These are phyloP conservation scores for Sarcomyxa edulis DNA, from an alignment of 768 basidiomycete genomes.

Conservation along the genomic window DNA sequence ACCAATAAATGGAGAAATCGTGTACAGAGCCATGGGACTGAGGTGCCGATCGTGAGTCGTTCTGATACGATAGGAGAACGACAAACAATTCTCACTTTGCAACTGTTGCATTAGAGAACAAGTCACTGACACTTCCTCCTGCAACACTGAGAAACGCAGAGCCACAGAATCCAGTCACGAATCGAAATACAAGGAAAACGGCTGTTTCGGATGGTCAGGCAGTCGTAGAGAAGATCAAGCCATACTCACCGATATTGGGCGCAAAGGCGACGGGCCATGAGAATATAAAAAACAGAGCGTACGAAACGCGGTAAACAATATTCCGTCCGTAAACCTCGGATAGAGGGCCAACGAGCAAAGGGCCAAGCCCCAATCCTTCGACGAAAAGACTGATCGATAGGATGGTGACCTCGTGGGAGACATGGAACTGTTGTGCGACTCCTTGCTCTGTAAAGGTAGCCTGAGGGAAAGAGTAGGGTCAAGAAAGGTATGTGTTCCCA, in stretches of 20 bases:
- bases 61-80: not conserved
- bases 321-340: conserved; percentile 62
- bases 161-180: conserved; percentile 51
- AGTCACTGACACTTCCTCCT: conserved; percentile 50
- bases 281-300: conserved; percentile 53
- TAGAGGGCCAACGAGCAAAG: conserved; percentile 49
- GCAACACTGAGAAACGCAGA: conserved; percentile 53
- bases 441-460: conserved; percentile 60
- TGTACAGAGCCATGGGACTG: conserved; percentile 52
- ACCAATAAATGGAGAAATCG: conserved; percentile 47
- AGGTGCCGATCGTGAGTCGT: not conserved
- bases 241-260: conserved; percentile 49
- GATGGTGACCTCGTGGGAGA: conserved; percentile 42
- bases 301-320: conserved; percentile 58
- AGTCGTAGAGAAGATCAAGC: not conserved
- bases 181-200: conserved; percentile 55
- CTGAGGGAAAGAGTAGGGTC: conserved; percentile 21
- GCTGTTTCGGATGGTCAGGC: conserved; percentile 30
- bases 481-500: not conserved
- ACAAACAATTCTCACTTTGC: conserved; percentile 40
- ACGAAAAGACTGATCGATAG: conserved; percentile 55
- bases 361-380: conserved; percentile 51
- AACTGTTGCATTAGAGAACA: conserved; percentile 52
- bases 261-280: conserved; percentile 74
- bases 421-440: conserved; percentile 42